Conservation (phyloP, 2,329 filamentous ascomycete species). For the Penicillium sp. region DNA sequence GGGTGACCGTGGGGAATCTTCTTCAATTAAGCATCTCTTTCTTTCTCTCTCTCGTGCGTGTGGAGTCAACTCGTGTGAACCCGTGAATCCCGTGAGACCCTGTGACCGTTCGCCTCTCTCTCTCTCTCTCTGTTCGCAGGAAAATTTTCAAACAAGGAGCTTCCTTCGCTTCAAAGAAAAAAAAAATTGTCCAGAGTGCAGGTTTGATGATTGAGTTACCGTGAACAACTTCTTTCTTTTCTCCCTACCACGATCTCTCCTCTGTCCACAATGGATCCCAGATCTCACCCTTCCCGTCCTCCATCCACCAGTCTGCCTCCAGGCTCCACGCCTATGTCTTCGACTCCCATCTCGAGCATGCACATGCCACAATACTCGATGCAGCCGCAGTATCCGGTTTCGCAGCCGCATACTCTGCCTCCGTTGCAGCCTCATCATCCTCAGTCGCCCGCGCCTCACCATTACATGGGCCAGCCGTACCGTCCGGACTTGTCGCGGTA, state of each 20-base stretch:
- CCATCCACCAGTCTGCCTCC: constrained; percentile 48
- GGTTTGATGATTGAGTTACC: constrained; percentile 39
- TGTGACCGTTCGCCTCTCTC: constrained; percentile 17
- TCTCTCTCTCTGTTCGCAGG: constrained; percentile 10
- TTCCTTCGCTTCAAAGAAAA: constrained; percentile 15
- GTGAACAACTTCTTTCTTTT: constrained; percentile 27
- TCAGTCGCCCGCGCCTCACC: constrained; percentile 45
- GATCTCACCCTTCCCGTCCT: constrained; percentile 46
- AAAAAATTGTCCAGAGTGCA: constrained; percentile 14
- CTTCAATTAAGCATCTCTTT: constrained; percentile 37
- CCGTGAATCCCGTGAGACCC: constrained; percentile 8
- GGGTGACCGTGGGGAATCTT: constrained; percentile 43
- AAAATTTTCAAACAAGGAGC: constrained; percentile 26
- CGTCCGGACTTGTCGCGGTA: constrained; percentile 45
- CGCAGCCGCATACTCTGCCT: constrained; percentile 47
- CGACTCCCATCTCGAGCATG: constrained; percentile 48
- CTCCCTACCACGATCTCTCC: constrained; percentile 14
- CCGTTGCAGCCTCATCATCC: constrained; percentile 49
- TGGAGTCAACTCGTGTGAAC: constrained; percentile 30
- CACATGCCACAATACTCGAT: constrained; percentile 50
- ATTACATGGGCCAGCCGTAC: constrained; percentile 45
- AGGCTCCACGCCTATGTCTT: constrained; percentile 46
- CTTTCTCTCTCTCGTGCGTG: constrained; percentile 28
- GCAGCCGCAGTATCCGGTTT: constrained; percentile 47
- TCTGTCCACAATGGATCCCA: constrained; percentile 41